Evolutionary conservation across 2,329 filamentous ascomycete species (phyloP), one percentile per base, ranked within the genome.

Genomic region (Diaporthe ilicicola): DNA sequence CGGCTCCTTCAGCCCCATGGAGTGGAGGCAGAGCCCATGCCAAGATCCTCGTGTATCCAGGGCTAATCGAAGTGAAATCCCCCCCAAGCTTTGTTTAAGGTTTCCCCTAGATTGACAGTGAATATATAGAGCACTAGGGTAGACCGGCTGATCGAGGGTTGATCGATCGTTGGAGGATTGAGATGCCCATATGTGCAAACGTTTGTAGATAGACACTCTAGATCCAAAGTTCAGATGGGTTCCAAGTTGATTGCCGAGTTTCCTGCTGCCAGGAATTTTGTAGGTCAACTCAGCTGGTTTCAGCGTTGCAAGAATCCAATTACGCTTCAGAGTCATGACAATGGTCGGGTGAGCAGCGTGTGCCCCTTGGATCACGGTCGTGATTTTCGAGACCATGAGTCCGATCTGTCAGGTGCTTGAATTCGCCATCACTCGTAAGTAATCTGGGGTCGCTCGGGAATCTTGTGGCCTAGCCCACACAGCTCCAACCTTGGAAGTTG

Each of bases 141-240:
- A 6, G 12, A 37, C 59, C 12, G 59, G 59, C 5, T 44, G 39
- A 62, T 62, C 56, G 39, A 62, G 44, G 24, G 27, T 6, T 12
- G 34, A 62, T 62, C 59, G 32, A 17, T 22, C 19, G 42, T 8
- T 10, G 42, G 32, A 15, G 27, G 39, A 27, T 24, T 22, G 56
- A 22, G 19, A 34, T 62, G 8, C n/a, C n/a, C 39, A 22, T 7
- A 9, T 34, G 10, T 62, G 56, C 27, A 22, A 62, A 62, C n/a
- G 9, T 62, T 46, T 46, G 42, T 39, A 10, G 56, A 32, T 22
- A 46, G 55, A 48, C 32, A 34, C 42, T 46, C 42, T 46, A 48
- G 42, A 37, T 48, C 56, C 42, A 62, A 12, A 62, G 56, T 34
- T 62, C 42, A 62, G 59, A 62, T 62, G 59, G 42, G 59, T 62